Evolutionary conservation across 1,284 basidiomycete genomes (phyloP).

Genomic region (Leccinum subrobustum): DNA sequence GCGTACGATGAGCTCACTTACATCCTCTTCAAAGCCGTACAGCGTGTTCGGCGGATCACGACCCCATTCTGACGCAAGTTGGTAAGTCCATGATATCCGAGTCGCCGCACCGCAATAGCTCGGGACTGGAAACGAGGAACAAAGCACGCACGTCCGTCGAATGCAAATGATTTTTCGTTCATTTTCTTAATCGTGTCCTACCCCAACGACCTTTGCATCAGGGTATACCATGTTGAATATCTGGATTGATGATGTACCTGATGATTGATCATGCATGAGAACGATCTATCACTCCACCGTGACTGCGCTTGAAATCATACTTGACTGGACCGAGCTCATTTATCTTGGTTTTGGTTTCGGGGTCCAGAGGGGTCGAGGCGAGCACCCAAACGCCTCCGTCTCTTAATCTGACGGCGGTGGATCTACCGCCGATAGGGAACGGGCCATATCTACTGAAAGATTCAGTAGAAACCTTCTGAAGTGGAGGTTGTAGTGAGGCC

Average conservation of each 20-base stretch:
- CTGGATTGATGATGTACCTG: slow-evolving; percentile 60
- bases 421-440: slow-evolving; percentile 76
- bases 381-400: slow-evolving; percentile 81
- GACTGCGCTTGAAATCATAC: slow-evolving; percentile 32
- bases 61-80: slow-evolving; percentile 53
- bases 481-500: slow-evolving; percentile 22
- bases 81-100: background rate
- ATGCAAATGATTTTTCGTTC: slow-evolving; percentile 43
- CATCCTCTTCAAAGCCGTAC: slow-evolving; percentile 86
- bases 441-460: background rate
- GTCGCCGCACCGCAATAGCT: background rate
- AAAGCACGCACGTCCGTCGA: slow-evolving; percentile 57
- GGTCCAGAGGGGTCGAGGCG: slow-evolving; percentile 79
- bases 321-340: slow-evolving; percentile 78
- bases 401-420: slow-evolving; percentile 77
- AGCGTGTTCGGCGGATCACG: slow-evolving; percentile 57
- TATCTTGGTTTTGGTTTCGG: slow-evolving; percentile 70
- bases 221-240: slow-evolving; percentile 54
- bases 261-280: background rate
- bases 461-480: slow-evolving; percentile 9
- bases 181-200: slow-evolving; percentile 49
- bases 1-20: slow-evolving; percentile 32
- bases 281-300: background rate
- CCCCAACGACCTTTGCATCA: slow-evolving; percentile 71
- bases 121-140: background rate